These are phyloP conservation scores for Oryza glumipatula DNA, from an alignment of 176 grass and related monocot species.

Conservation along the genomic window DNA sequence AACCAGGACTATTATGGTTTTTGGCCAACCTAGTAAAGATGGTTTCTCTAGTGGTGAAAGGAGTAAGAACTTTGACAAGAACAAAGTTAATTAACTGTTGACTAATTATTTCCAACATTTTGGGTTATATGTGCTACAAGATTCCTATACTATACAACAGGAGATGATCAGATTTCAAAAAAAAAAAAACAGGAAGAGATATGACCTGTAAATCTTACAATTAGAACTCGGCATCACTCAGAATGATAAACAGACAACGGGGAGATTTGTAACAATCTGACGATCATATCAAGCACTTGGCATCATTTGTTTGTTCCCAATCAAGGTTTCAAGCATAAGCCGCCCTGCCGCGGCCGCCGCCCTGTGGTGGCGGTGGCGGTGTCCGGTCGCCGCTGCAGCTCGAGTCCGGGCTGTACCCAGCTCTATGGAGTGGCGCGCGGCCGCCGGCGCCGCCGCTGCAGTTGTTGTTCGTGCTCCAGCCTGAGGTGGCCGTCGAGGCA, in stretches of 20 bases:
- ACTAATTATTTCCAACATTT: neutral
- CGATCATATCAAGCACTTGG: neutral
- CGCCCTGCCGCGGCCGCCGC: constrained; percentile 25
- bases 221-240: neutral
- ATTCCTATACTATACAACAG: neutral
- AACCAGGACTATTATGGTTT: no score
- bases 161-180: neutral
- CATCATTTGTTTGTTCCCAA: neutral
- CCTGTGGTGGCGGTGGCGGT: constrained; percentile 20
- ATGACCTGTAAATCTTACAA: neutral
- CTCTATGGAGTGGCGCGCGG: constrained; percentile 18
- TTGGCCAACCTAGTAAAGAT: no score
- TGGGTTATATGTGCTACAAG: no score
- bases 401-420: constrained; percentile 61
- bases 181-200: neutral
- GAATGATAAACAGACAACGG: neutral
- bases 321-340: constrained; percentile 36
- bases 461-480: constrained; percentile 49
- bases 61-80: neutral
- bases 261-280: neutral
- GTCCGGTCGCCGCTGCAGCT: constrained; percentile 51
- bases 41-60: neutral
- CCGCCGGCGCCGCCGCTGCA: neutral
- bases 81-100: neutral
- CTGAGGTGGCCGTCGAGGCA: constrained; percentile 47